Base-by-base conservation (phyloP, 306 rosid species). In the Rosa chinensis region DNA sequence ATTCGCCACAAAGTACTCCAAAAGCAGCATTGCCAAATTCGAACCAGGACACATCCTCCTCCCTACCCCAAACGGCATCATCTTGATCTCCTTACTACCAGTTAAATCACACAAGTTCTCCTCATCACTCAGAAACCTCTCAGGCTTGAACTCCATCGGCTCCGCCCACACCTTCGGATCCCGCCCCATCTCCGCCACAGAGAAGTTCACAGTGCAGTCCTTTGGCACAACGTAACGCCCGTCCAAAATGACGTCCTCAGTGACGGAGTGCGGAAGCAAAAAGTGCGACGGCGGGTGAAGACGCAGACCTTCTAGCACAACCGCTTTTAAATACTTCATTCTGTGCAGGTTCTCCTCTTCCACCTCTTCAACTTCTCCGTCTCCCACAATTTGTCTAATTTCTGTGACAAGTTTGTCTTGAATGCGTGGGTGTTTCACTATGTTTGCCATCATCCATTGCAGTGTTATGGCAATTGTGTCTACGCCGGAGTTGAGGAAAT, bases 31-130 rank as follows among this genome's bases (percentile, higher is more conserved):
- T 1, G 76, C 75, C 64, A 80, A 11, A 28, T 8, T 56, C 10
- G 0, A 12, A 4, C 76, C 84, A 0, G 84, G 84, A 14, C 84
- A 80, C 10, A 80, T 80, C 49, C 84, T 74, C 63, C 84, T 42
- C 13, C 84, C 84, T 0, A 48, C 84, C n/a, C 84, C 79, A 35
- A 80, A 80, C 1, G 84, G 84, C 70, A 80, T 80, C 84, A 80
- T 80, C 79, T 80, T 80, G 18, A 80, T 80, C 32, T 72, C 77
- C 70, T 25, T 80, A 10, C 69, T 68, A 3, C 79, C 79, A 0
- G 75, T 68, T 47, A 74, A 12, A 48, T 80, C 79, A 44, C 20
- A 61, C 13, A 13, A 5, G 6, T 4, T 6, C 74, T 14, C 6
- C 20, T 7, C 59, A 39, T 39, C 72, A 47, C 5, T 39, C 35